Evolutionary conservation across 2,329 filamentous ascomycete species (phyloP).

Genomic region (Pseudogymnoascus sp.): DNA sequence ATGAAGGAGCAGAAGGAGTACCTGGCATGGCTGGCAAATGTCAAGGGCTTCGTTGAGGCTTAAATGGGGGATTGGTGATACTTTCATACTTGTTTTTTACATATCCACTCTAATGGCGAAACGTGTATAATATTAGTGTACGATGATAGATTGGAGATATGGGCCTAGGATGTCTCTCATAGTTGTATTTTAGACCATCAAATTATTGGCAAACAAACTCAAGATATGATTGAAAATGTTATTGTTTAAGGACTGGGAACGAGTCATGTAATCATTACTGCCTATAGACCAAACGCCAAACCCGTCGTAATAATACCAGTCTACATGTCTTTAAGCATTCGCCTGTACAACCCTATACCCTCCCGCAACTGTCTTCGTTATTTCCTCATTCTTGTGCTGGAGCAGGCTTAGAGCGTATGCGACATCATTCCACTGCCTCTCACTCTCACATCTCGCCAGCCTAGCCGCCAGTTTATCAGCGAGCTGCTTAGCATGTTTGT

Average conservation of each 20-base stretch:
- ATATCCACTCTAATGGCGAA: constrained; percentile 14
- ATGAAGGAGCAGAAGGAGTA: constrained; percentile 99
- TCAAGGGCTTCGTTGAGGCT: constrained; percentile 79
- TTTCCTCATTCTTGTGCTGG: constrained; percentile 90
- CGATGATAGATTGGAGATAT: not conserved
- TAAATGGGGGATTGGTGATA: constrained; percentile 32
- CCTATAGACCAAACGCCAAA: not conserved
- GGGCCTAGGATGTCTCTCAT: constrained; percentile 3
- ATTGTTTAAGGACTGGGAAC: not conserved
- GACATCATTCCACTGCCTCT: constrained; percentile 96
- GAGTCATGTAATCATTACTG: constrained; percentile 3
- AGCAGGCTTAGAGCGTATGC: constrained; percentile 84
- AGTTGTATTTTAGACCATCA: not conserved
- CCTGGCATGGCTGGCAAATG: constrained; percentile 76
- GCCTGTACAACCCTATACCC: constrained; percentile 69
- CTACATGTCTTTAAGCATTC: constrained; percentile 41
- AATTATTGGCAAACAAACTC: not conserved
- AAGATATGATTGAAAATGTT: not conserved
- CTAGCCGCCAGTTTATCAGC: constrained; percentile 87
- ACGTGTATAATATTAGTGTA: constrained; percentile 12
- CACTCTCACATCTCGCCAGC: constrained; percentile 77
- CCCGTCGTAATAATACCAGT: not conserved
- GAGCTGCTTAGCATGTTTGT: constrained; percentile 94
- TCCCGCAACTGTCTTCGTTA: constrained; percentile 66
- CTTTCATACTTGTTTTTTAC: constrained; percentile 1